These are phyloP conservation scores for Wickerhamiella infanticola DNA, from an alignment of 1,139 yeast genomes.

Conservation along the genomic window DNA sequence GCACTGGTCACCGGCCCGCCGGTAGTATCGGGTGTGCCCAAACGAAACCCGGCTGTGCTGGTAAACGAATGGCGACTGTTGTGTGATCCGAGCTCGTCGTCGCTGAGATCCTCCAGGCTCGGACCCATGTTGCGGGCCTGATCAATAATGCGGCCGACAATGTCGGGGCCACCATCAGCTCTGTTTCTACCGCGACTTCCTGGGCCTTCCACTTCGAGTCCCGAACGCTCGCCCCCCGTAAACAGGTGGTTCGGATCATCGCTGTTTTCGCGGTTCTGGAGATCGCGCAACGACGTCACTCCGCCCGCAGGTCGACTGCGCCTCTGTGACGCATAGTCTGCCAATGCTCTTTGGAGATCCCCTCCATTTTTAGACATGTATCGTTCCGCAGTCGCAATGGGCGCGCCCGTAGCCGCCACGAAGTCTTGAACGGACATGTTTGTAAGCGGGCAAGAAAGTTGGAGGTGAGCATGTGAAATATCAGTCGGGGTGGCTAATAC, in stretches of 20 bases:
- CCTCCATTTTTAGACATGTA: slow-evolving; percentile 7
- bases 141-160: slow-evolving; percentile 43
- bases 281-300: slow-evolving; percentile 31
- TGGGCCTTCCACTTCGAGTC: slow-evolving; percentile 86
- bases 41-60: slow-evolving; percentile 62
- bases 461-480: background rate
- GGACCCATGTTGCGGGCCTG: slow-evolving; percentile 33
- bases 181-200: slow-evolving; percentile 9
- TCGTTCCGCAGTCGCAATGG: slow-evolving; percentile 5
- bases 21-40: slow-evolving; percentile 40
- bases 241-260: slow-evolving; percentile 63
- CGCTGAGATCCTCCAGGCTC: slow-evolving; percentile 15
- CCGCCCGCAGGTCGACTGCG: slow-evolving; percentile 9
- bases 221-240: slow-evolving; percentile 94
- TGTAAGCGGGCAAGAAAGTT: background rate
- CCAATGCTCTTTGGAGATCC: slow-evolving; percentile 7
- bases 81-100: slow-evolving; percentile 6
- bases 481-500: too few relatives aligned
- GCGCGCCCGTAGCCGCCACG: slow-evolving; percentile 7
- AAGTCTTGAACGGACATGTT: slow-evolving; percentile 2
- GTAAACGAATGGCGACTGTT: slow-evolving; percentile 27
- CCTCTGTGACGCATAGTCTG: slow-evolving; percentile 1
- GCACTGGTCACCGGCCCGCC: slow-evolving; percentile 1
- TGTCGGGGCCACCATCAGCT: slow-evolving; percentile 14
- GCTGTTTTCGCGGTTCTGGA: slow-evolving; percentile 26